Percentiles rank a stretch among this genome's conserved stretches.
phyloP scores from a whole-genome alignment of 139 green algal species.

The Chlorella sp. region DNA sequence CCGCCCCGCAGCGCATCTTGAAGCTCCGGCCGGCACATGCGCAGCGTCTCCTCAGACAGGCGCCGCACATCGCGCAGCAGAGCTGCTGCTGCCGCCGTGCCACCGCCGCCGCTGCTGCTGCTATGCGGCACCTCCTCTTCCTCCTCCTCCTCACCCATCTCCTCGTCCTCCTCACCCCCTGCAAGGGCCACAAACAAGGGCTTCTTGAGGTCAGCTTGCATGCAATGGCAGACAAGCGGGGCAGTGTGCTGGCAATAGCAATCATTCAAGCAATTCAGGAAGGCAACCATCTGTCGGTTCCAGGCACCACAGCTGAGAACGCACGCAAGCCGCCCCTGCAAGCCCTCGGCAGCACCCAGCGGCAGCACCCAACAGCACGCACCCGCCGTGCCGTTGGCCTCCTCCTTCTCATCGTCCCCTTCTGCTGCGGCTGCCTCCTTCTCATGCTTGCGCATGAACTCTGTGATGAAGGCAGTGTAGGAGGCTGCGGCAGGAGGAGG shows the following conservation, averaged over 20 bases:
- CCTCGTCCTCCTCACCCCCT: background rate
- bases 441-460: slow-evolving; percentile 20
- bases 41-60: slow-evolving; percentile 25
- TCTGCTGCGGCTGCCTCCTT: background rate
- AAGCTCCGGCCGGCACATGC: slow-evolving; percentile 14
- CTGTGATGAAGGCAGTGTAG: background rate
- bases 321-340: background rate
- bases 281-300: background rate
- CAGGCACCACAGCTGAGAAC: background rate
- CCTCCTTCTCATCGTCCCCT: background rate
- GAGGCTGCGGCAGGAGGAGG: slow-evolving; percentile 4
- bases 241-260: background rate
- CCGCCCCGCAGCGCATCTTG: background rate
- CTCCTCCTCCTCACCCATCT: slow-evolving; percentile 13
- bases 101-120: background rate
- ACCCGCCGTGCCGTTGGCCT: background rate
- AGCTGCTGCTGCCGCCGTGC: background rate
- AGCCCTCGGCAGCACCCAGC: background rate
- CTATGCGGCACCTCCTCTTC: background rate
- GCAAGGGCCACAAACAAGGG: background rate
- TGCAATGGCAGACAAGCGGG: background rate
- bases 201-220: background rate
- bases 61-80: slow-evolving; percentile 27
- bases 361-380: background rate
- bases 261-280: background rate